Evolutionary conservation across 768 basidiomycete species (phyloP), one percentile per base, ranked within the genome.

Genomic region (Lentinus tigrinus): DNA sequence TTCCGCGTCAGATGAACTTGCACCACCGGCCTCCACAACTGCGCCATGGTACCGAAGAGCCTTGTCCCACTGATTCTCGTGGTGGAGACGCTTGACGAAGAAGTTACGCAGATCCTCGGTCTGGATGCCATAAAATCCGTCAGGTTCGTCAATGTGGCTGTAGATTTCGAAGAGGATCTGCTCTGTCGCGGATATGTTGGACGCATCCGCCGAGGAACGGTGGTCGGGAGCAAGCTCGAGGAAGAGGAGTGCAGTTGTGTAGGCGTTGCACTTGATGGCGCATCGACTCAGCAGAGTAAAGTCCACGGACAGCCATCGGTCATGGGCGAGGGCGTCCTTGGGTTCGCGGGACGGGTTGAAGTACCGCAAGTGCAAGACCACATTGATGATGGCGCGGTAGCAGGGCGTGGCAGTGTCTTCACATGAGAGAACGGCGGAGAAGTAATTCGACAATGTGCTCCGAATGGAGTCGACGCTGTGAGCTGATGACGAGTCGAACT

Each of bases 41-140:
- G 97, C 94, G 24, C 94, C 95, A 62, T 97, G 92, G 63, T 91
- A 91, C 31, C 82, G 83, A 65, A 98, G 93, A 0, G 95, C 94
- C 67, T 89, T 91, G 44, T 88, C 85, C 91, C 94, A 96, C 67
- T 95, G 89, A 19, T 86, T 81, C 71, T 99, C 97, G 62, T 99
- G 97, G 64, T 93, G 91, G 61, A 96, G 88, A 10, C 93, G 85
- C 61, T 85, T 88, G 51, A 95, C 78, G 36, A 99, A 80, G 55
- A 95, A 90, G 43, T 83, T 80, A 24, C 85, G 81, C n/a, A 91
- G 81, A 67, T 98, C 85, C 31, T 79, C 73, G 7, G 89, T 85
- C 60, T 87, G 80, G 58, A 98, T 94, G 5, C 94, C 94, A 71
- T 99, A 99, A 70, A 99, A 99, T 1, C 97, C 95, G 65, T 99